phyloP scores from a whole-genome alignment of 2,329 filamentous ascomycete species.

The Knufia fluminis region DNA sequence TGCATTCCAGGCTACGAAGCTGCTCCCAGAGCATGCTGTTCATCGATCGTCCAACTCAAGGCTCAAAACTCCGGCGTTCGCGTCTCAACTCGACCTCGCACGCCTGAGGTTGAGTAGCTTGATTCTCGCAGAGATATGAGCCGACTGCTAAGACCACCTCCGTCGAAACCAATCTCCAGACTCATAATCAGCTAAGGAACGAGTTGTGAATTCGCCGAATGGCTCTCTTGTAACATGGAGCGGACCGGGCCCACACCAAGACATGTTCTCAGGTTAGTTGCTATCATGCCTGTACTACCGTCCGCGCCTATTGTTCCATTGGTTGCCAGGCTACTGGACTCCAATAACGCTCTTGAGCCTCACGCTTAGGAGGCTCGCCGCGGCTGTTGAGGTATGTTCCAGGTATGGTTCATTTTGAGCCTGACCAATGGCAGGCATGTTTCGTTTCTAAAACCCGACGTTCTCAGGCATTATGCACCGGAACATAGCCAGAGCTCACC shows the following conservation, averaged over 20 bases:
- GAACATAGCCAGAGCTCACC: neutral
- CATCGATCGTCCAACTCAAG: too few species aligned
- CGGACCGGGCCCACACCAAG: neutral
- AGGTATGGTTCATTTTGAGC: neutral
- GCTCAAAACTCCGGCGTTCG: too few species aligned
- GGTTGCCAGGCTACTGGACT: neutral
- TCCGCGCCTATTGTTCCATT: neutral
- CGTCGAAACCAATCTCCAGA: too few species aligned
- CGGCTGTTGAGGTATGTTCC: slow-evolving; percentile 6
- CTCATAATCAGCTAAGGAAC: too few species aligned
- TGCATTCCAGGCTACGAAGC: neutral
- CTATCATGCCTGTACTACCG: neutral
- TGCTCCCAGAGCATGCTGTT: neutral
- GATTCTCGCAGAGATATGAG: too few species aligned
- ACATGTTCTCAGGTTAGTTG: neutral
- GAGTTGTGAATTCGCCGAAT: neutral
- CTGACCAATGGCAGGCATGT: neutral
- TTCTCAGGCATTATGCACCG: slow-evolving; percentile 7
- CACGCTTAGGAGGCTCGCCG: neutral
- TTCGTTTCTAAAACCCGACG: neutral
- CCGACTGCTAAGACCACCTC: too few species aligned
- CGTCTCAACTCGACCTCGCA: too few species aligned
- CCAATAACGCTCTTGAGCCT: neutral
- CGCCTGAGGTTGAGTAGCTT: too few species aligned
- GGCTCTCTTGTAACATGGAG: neutral